Evolutionary conservation across 2,329 filamentous ascomycete species (phyloP), one percentile per base, ranked within the genome.

Genomic region (Cordyceps fumosorosea): DNA sequence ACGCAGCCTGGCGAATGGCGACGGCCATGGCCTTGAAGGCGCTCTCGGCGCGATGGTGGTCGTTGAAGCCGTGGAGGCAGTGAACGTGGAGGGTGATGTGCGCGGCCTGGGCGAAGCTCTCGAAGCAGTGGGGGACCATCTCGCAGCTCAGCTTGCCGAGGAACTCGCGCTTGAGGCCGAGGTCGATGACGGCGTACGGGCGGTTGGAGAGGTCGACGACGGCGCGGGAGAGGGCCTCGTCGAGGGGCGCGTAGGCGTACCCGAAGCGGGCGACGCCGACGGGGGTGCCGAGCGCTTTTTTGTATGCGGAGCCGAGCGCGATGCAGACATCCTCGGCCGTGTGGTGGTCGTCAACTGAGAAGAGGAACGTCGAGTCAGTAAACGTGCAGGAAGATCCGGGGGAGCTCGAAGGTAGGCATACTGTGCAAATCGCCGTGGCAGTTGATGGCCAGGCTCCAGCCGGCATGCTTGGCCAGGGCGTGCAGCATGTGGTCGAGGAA

Each of bases 401-500:
- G 10, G 14, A 20, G n/a, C 10, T 40, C 7, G n/a, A 22, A 20
- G 29, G 29, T 45, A 54, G 37, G 47, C 86, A 67, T 77, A 93
- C 90, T 96, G 80, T 96, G 90, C 59, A 98, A 78, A 77, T 99
- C 95, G 60, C 95, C 95, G 74, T 89, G 84, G 76, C 91, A 96
- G 66, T 86, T 81, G 62, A 99, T 80, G 37, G 86, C 86, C 69
- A 99, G 77, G 78, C 89, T 95, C 95, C 93, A 98, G 65, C 95
- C 93, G 6, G 90, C 87, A 77, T 99, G 95, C 78, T 99, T 98
- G 56, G 95, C 90, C 61, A 98, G 83, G 6, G 95, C 95, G 77
- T 99, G 95, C 56, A 98, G 84, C 93, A 99, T 98, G 81, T 99
- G 95, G 79, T 99, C 95, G 62, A 99, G 82, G 77, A 99, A 99